phyloP scores from a whole-genome alignment of 805 yeast genomes.

The Spathaspora gorwiae region DNA sequence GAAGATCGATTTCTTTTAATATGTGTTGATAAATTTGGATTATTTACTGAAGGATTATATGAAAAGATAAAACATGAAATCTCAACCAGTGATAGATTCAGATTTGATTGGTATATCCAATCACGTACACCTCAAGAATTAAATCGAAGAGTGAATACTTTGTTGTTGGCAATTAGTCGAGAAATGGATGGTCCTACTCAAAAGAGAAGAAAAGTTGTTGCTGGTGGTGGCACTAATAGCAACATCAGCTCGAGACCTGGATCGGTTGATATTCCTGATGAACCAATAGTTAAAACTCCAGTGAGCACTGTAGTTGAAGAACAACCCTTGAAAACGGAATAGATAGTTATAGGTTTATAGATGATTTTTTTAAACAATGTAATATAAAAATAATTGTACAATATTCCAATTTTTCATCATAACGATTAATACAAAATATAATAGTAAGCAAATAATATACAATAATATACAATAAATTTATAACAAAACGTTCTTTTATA shows the following conservation, averaged over 20 bases:
- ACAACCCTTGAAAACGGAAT: too few species aligned
- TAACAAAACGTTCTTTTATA: too few species aligned
- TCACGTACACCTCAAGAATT: conserved; percentile 71
- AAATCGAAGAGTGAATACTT: conserved; percentile 63
- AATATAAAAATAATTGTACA: too few species aligned
- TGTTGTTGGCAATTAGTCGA: conserved; percentile 62
- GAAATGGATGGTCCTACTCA: conserved; percentile 63
- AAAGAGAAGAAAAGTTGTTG: conserved; percentile 34
- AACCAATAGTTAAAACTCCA: too few species aligned
- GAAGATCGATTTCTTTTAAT: conserved; percentile 68
- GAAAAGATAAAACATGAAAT: conserved; percentile 68
- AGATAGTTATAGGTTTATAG: too few species aligned
- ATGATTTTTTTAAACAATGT: too few species aligned
- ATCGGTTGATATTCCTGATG: conserved; percentile 25
- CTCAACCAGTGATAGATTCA: conserved; percentile 52
- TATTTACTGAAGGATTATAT: conserved; percentile 52
- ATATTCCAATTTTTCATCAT: too few species aligned
- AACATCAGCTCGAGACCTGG: conserved; percentile 29
- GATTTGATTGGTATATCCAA: conserved; percentile 68
- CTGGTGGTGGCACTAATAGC: conserved; percentile 16
- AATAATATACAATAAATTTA: too few species aligned
- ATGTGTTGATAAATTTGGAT: conserved; percentile 61
- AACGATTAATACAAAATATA: too few species aligned
- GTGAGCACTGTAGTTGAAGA: too few species aligned
- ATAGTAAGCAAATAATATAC: too few species aligned